phyloP scores from a whole-genome alignment of 2,329 filamentous ascomycete species.

The Cryphonectria carpinicola region DNA sequence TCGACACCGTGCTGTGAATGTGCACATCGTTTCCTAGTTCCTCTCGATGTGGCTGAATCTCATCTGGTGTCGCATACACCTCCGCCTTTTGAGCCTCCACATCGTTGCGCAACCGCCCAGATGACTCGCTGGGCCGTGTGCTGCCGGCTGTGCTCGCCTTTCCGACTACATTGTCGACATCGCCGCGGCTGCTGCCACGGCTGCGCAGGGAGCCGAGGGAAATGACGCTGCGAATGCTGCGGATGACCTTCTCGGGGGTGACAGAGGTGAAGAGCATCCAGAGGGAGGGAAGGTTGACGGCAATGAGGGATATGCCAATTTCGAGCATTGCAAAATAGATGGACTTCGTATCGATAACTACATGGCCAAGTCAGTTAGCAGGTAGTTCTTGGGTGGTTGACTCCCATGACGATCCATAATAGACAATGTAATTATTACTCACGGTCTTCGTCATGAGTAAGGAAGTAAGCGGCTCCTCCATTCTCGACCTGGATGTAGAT shows the following conservation, averaged over 20 bases:
- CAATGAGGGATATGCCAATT: slow-evolving; percentile 25
- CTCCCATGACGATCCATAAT: not conserved
- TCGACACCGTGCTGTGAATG: not conserved
- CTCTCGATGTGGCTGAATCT: not conserved
- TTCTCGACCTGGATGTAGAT: slow-evolving; percentile 18
- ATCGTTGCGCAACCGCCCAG: not conserved
- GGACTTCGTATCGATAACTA: slow-evolving; percentile 18
- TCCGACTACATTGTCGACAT: not conserved
- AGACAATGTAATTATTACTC: not conserved
- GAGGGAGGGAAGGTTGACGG: slow-evolving; percentile 27
- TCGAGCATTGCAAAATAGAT: slow-evolving; percentile 25
- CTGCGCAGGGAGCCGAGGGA: slow-evolving; percentile 25
- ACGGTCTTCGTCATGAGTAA: slow-evolving; percentile 11
- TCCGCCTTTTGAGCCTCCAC: not conserved
- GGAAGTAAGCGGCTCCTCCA: slow-evolving; percentile 4
- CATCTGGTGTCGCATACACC: not conserved
- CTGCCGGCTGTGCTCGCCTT: slow-evolving; percentile 1
- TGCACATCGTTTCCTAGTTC: not conserved
- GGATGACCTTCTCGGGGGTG: slow-evolving; percentile 26
- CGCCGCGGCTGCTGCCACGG: slow-evolving; percentile 8
- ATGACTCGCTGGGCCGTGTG: not conserved
- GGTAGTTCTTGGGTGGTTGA: not conserved
- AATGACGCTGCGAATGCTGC: slow-evolving; percentile 26
- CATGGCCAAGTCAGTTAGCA: not conserved
- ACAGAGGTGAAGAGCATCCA: slow-evolving; percentile 26